phyloP scores from a whole-genome alignment of 2,329 filamentous ascomycete genomes.

The Sporothrix pallida region DNA sequence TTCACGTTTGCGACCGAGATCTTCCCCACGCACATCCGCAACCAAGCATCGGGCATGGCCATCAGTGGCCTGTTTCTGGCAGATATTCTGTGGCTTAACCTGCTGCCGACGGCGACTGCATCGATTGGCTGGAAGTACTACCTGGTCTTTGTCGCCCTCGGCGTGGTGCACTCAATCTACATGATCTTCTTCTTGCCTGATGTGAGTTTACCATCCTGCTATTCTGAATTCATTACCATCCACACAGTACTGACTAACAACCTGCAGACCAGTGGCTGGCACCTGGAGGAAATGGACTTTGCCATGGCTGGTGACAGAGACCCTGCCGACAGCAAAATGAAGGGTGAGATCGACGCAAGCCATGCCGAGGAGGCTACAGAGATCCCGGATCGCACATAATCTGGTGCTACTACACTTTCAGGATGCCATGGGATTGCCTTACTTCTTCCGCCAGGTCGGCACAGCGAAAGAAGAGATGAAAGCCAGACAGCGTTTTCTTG shows the following conservation, averaged over 20 bases:
- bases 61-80: constrained; percentile 25
- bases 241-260: not conserved
- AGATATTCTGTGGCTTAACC: not conserved
- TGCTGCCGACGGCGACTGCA: not conserved
- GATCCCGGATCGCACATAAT: not conserved
- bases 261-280: constrained; percentile 1
- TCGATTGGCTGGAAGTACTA: constrained; percentile 7
- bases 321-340: not conserved
- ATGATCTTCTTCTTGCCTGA: not conserved
- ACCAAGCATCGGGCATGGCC: constrained; percentile 19
- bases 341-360: not conserved
- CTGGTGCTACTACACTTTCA: too few relatives aligned
- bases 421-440: too few relatives aligned
- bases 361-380: not conserved
- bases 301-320: constrained; percentile 20
- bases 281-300: constrained; percentile 32
- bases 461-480: too few relatives aligned
- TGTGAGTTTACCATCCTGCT: not conserved
- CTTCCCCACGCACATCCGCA: constrained; percentile 30
- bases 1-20: constrained; percentile 32
- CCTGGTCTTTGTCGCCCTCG: not conserved
- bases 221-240: not conserved
- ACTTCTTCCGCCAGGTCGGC: too few relatives aligned
- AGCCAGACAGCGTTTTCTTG: too few relatives aligned
- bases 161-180: not conserved